A percentile compares a stretch with the other conserved stretches of the same genome.
Conservation (phyloP, 768 basidiomycete genomes). For the Sporobolomyces roseus region DNA sequence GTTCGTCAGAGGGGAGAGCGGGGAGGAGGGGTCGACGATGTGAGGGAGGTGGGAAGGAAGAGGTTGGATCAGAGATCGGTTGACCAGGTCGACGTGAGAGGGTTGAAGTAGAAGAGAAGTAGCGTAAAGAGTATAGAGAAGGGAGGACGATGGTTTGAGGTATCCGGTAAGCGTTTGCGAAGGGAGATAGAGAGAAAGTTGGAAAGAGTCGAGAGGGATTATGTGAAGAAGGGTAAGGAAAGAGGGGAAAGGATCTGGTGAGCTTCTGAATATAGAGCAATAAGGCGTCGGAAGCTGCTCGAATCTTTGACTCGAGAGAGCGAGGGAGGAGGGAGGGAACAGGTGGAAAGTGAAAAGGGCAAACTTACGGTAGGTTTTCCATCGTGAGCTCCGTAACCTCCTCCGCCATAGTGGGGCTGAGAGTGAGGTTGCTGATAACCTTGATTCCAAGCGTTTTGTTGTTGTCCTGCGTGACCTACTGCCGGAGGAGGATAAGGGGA, state of each 20-base stretch:
- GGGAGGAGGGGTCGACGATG: not conserved
- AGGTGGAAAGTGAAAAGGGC: not conserved
- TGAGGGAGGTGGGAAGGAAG: not conserved
- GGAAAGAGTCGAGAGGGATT: not conserved
- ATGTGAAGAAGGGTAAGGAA: not conserved
- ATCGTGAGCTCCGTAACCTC: conserved; percentile 31
- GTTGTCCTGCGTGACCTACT: not conserved
- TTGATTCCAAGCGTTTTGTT: conserved; percentile 8
- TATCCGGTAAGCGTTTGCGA: conserved; percentile 20
- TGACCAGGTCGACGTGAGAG: not conserved
- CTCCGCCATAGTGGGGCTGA: not conserved
- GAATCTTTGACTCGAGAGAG: not conserved
- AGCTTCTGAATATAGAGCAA: not conserved
- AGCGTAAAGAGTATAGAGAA: not conserved
- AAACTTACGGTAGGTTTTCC: conserved; percentile 36
- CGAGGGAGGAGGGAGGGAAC: not conserved
- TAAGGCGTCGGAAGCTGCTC: not conserved
- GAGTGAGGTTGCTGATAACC: not conserved
- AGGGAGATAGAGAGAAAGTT: conserved; percentile 4
- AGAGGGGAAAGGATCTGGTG: conserved; percentile 2
- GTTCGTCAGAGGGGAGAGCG: not conserved
- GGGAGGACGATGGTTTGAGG: not conserved
- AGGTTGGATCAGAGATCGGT: not conserved
- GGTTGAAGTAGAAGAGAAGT: not conserved
- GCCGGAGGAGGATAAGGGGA: conserved; percentile 10